Base-by-base conservation (phyloP, 2,329 filamentous ascomycete species). In the Immersiporthe knoxdaviesiana region DNA sequence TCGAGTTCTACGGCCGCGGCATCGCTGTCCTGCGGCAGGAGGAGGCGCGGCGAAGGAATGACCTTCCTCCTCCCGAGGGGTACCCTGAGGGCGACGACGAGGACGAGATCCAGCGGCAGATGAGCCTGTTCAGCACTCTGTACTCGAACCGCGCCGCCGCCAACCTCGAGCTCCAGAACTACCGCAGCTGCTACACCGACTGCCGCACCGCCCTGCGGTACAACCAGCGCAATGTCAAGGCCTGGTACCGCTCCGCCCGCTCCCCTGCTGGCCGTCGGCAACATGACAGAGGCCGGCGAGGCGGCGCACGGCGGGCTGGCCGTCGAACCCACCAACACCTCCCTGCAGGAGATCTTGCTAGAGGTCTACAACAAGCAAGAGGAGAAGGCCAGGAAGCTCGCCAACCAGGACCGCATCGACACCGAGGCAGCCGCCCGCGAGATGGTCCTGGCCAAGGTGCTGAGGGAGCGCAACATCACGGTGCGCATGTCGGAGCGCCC, bases 1-100 rank as follows among this genome's bases (percentile, higher is more conserved):
- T 91, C 77, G 94, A 97, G 79, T 97, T 94, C 79, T 99, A 99
- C 79, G 88, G 87, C 39, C 96, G 97, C 81, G 94, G 91, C n/a
- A 85, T 97, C 65, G 83, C 88, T 14, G 87, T 97, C 8, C 81
- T 97, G 24, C 84, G 85, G 14, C 82, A 82, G 7, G 90, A 92
- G 78, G 87, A 92, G 76, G 79, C 81, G 68, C 86, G 86, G 72
- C 82, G 87, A 35, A 8, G 81, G 67, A 78, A 67, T 70, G 84
- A 79, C 11, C 75, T 75, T 68, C 65, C 71, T 59, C 67, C 73
- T 74, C 52, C 72, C 74, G 54, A 78, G 81, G 72, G 83, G 85
- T 84, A 87, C 56, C 80, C 86, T 69, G 85, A 88, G 73, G 75
- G 74, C 1, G 86, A 88, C 65, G 90, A 89, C 54, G 86, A 90